A percentile compares a stretch with the other conserved stretches of the same genome.
These are phyloP conservation scores for Claviceps africana DNA, from an alignment of 2,329 filamentous ascomycete genomes.

Conservation along the genomic window DNA sequence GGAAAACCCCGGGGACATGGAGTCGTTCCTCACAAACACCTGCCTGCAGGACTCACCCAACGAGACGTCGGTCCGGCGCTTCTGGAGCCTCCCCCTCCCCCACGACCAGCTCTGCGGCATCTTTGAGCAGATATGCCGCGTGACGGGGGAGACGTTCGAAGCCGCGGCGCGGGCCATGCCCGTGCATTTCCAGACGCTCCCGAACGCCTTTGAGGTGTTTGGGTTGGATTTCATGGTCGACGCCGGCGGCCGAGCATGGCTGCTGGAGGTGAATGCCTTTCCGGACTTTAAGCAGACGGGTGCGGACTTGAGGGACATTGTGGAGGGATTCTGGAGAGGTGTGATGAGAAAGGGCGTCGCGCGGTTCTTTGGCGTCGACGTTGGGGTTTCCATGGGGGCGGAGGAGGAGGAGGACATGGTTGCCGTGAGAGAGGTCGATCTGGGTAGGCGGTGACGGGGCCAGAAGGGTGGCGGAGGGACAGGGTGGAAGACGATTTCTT, in stretches of 20 bases:
- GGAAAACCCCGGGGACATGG: slow-evolving; percentile 37
- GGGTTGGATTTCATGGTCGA: slow-evolving; percentile 85
- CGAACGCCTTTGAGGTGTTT: slow-evolving; percentile 83
- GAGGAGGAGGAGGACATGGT: slow-evolving; percentile 28
- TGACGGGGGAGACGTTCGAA: slow-evolving; percentile 70
- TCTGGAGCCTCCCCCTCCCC: slow-evolving; percentile 49
- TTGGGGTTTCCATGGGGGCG: slow-evolving; percentile 8
- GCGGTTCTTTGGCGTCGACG: slow-evolving; percentile 45
- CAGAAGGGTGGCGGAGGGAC: neutral
- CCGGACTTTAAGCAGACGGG: slow-evolving; percentile 94
- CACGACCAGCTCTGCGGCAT: slow-evolving; percentile 46
- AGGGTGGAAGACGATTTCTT: too few species aligned
- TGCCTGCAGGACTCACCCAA: slow-evolving; percentile 59
- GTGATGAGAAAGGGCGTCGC: slow-evolving; percentile 54
- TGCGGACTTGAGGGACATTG: slow-evolving; percentile 57
- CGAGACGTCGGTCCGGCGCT: slow-evolving; percentile 55
- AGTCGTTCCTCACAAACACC: slow-evolving; percentile 83
- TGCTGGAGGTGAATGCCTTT: slow-evolving; percentile 91
- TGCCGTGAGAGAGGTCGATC: slow-evolving; percentile 36
- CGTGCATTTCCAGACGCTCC: slow-evolving; percentile 80
- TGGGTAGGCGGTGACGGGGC: slow-evolving; percentile 28
- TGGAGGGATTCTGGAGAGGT: slow-evolving; percentile 63
- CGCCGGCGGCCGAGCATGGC: slow-evolving; percentile 45
- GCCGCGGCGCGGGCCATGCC: slow-evolving; percentile 73
- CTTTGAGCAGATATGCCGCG: slow-evolving; percentile 57